Base-by-base conservation (phyloP, 176 grass and related monocot species). In the Oryza punctata region DNA sequence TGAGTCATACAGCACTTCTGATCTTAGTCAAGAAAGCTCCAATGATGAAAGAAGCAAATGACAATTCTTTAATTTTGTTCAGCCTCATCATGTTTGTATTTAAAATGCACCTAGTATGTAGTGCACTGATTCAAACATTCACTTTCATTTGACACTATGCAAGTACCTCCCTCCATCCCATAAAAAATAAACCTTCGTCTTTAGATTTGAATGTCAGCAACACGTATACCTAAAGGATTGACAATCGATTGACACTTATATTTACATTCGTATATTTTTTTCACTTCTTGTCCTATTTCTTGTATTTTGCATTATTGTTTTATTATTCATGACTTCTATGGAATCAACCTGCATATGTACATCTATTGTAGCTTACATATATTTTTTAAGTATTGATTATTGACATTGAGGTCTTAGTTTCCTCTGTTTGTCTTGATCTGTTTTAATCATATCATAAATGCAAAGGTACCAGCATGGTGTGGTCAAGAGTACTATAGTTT, bases 21-120 rank as follows among this genome's bases (percentile, higher is more conserved):
- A 83, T 46, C 41, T 67, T 70, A 63, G 9, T 78, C 29, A 69
- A 47, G 52, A 71, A 78, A 78, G 3, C 14, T 70, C 4, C 25
- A 76, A 16, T 64, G 23, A 63, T 37, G 13, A 25, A 35, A 47
- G 13, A 65, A 50, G 21, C 40, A 79, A 72, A n/a, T 30, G 25
- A 4, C 1, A 26, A 6, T 57, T 19, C 50, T 41, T 19, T 2
- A 7, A 50, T 38, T 29, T 3, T 73, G 8, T 38, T 67, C 10
- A 3, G 13, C 37, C 69, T 63, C 8, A 16, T 63, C 68, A 63
- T 63, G 44, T 40, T 60, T 45, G 69, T 65, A 45, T 35, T 19
- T 14, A 49, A 13, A 73, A 24, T 35, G 40, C 50, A 71, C 3
- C 45, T 18, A 16, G 14, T 65, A 21, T 49, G 11, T 43, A 5